Base-by-base conservation (phyloP, 2,329 filamentous ascomycete genomes). In the Fonsecaea erecta region DNA sequence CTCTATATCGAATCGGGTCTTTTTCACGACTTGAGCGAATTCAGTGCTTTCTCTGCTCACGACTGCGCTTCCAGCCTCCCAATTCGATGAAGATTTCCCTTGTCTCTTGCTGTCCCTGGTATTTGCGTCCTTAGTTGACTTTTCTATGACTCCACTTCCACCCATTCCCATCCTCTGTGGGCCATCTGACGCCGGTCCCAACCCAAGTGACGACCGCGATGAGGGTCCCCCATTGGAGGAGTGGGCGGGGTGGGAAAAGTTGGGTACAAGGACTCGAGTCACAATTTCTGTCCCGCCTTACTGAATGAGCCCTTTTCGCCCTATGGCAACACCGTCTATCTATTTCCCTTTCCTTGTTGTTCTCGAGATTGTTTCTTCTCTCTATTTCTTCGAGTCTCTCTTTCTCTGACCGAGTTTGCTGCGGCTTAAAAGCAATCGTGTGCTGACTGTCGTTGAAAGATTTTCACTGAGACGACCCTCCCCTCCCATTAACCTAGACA, bases 181-280 rank as follows among this genome's bases (percentile, higher is more conserved):
- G 52, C 60, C 60, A 56, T 56, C 18, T 62, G 37, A 52, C 60
- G 60, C 52, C 60, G 60, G 21, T 21, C 16, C 24, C 34, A 30
- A 21, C 18, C 34, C 21, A 21, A 43, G 34, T 16, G 46, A 18
- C 18, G 12, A 30, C 12, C 26, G 18, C 24, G 18, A 48, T 30
- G 26, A 28, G 18, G 16, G 11, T 48, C 43, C 18, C n/a, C 43
- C 43, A 48, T 48, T 48, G 18, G 43, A 48, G 18, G 43, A 26
- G 16, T 48, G 43, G 21, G 43, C 43, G 43, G 18, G 8, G 43
- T 48, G 43, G 43, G 43, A 24, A 24, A 48, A 46, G 16, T 12
- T 48, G 24, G 43, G 43, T 11, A 48, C 43, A 48, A 24, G 43
- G 8, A n/a, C 18, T 48, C 21, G 43, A 48, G 43, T 35, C 30